Conservation (phyloP, 2,329 filamentous ascomycete species). For the Triangularia setosa region DNA sequence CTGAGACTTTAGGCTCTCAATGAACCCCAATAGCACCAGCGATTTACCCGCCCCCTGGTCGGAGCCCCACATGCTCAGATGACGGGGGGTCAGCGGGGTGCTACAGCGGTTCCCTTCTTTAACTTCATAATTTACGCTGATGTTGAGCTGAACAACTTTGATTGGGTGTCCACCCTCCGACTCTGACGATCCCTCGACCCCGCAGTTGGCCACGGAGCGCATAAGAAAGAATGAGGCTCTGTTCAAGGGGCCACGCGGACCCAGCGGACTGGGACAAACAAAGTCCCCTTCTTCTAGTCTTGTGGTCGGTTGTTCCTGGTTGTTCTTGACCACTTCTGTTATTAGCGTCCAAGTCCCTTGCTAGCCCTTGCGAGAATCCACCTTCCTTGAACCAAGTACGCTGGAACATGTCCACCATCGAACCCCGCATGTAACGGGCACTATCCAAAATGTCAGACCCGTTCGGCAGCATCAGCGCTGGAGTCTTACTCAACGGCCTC, state of each 20-base stretch:
- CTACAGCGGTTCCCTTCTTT: not conserved
- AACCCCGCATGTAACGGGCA: not conserved
- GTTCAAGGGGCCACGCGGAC: not conserved
- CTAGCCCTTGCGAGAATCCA: not conserved
- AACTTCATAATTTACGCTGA: not conserved
- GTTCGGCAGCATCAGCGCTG: not conserved
- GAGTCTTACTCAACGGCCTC: not conserved
- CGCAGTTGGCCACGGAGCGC: not conserved
- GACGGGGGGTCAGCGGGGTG: not conserved
- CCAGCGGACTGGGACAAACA: not conserved
- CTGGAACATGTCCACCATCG: not conserved
- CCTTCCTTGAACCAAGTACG: not conserved
- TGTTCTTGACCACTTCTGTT: not conserved
- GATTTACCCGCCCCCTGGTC: not conserved
- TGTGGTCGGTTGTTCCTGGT: not conserved
- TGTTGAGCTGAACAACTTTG: not conserved
- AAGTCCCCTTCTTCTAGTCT: not conserved
- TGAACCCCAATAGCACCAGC: not conserved
- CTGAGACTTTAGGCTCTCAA: not conserved
- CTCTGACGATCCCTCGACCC: not conserved
- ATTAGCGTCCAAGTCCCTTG: not conserved
- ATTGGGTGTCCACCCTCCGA: not conserved
- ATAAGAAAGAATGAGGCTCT: not conserved
- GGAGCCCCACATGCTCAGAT: not conserved
- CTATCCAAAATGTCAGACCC: not conserved